Evolutionary conservation across 495 filamentous ascomycete species (phyloP), one percentile per base, ranked within the genome.

Genomic region (Apiosordaria backusii): DNA sequence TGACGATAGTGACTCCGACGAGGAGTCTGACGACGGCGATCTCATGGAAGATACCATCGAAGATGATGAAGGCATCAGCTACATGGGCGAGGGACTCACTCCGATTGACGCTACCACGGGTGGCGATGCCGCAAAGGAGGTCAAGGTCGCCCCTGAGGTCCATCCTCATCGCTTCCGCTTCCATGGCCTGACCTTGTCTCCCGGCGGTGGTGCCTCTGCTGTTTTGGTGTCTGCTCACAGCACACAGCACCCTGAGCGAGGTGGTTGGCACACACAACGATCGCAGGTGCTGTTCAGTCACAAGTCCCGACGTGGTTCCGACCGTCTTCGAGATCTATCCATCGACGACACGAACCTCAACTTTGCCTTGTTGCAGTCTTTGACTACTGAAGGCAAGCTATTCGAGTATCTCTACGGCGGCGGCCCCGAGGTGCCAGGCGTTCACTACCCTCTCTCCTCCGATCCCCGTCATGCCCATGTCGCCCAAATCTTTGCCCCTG

Each of bases 351-450:
- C 40, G 0, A 4, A 2, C 66, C 21, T 54, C 57, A 22, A 35
- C 53, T 55, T 26, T 4, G 5, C 24, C 2, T 21, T 13, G n/a
- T 45, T 65, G 35, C n/a, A 25, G 23, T 26, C 50, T 68, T 78
- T 10, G 59, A 82, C 78, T 18, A 81, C 79, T 9, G 81, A 83
- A 64, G 80, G 73, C 0, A 68, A 65, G 13, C 70, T 78, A 60
- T 80, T 80, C 69, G 80, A 82, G 55, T 79, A 77, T 73, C 80
- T 83, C 74, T 83, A 83, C 66, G 81, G 80, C 57, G 74, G 71
- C 19, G 81, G 77, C 7, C 77, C 76, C 1, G 71, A 74, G 1
- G 79, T 83, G 4, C 71, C 76, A 0, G 80, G 79, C 45, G 69
- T 77, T 7, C 72, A 70, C 63, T 45, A 35, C 22, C 64, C 64